Percentiles rank a stretch among this genome's conserved stretches.
Conservation (phyloP, 768 basidiomycete genomes). For the Boletus tomentosulus region DNA sequence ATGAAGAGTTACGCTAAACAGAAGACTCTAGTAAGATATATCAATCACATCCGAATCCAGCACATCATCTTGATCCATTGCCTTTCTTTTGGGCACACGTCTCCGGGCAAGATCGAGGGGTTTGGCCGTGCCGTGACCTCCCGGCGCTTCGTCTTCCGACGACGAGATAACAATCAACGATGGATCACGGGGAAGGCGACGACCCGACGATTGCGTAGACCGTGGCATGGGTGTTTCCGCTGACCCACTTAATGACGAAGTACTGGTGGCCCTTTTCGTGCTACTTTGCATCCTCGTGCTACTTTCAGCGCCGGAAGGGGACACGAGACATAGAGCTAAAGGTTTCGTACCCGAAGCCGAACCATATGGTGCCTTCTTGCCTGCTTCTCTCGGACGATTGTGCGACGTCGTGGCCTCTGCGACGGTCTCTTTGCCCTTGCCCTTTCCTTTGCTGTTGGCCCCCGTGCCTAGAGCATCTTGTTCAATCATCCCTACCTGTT, state of each 20-base stretch:
- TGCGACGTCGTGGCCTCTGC: neutral
- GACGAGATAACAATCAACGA: slow-evolving; percentile 23
- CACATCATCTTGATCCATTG: slow-evolving; percentile 34
- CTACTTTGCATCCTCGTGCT: slow-evolving; percentile 9
- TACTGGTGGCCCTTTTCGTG: slow-evolving; percentile 5
- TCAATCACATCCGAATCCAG: slow-evolving; percentile 50
- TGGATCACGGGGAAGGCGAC: slow-evolving; percentile 15
- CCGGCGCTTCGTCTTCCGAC: slow-evolving; percentile 15
- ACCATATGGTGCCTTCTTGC: slow-evolving; percentile 3
- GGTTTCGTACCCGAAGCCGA: slow-evolving; percentile 17
- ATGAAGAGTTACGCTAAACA: neutral
- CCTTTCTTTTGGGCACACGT: slow-evolving; percentile 1
- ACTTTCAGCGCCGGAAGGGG: slow-evolving; percentile 13
- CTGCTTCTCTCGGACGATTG: neutral
- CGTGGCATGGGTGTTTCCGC: slow-evolving; percentile 10
- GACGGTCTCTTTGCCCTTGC: slow-evolving; percentile 12
- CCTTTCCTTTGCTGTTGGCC: slow-evolving; percentile 18
- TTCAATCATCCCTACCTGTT: slow-evolving; percentile 32
- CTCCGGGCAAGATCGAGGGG: slow-evolving; percentile 7
- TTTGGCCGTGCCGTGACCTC: neutral
- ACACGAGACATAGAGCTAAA: slow-evolving; percentile 6
- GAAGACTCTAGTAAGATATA: slow-evolving; percentile 36
- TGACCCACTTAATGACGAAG: slow-evolving; percentile 14
- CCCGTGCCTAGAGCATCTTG: slow-evolving; percentile 12
- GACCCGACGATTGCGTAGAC: slow-evolving; percentile 11